Conservation (phyloP, 345 rosid species). For the Mangifera indica region DNA sequence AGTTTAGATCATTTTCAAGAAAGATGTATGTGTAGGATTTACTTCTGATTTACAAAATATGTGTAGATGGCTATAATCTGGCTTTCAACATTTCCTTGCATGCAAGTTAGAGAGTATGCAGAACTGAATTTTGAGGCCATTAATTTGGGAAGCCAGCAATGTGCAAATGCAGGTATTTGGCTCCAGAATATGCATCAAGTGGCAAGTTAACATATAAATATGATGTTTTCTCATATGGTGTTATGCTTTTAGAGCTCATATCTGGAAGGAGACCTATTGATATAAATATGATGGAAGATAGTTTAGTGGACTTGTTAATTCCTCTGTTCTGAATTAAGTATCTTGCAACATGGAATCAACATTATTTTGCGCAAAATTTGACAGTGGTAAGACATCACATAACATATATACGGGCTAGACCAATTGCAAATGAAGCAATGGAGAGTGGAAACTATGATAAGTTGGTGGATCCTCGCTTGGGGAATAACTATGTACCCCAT, state of each 20-base stretch:
- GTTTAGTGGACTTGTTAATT: constrained; percentile 91
- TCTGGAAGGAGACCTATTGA: constrained; percentile 59
- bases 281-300: constrained; percentile 63
- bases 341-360: not conserved
- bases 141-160: not conserved
- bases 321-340: not conserved
- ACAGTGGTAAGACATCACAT: not conserved
- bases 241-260: too few relatives aligned
- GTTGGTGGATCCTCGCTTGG: constrained; percentile 60
- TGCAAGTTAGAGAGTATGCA: too few relatives aligned
- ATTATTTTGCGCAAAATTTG: not conserved
- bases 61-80: too few relatives aligned
- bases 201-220: too few relatives aligned
- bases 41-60: not conserved
- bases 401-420: constrained; percentile 58
- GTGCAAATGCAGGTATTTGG: constrained; percentile 63
- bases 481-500: constrained; percentile 47
- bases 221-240: too few relatives aligned
- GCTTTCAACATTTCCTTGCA: too few relatives aligned
- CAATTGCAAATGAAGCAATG: constrained; percentile 44
- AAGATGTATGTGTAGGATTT: not conserved
- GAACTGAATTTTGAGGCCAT: not conserved
- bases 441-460: constrained; percentile 54
- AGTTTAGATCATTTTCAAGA: not conserved
- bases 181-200: constrained; percentile 96